Conservation (phyloP, 2,329 filamentous ascomycete species). For the Colletotrichum theobromicola region DNA sequence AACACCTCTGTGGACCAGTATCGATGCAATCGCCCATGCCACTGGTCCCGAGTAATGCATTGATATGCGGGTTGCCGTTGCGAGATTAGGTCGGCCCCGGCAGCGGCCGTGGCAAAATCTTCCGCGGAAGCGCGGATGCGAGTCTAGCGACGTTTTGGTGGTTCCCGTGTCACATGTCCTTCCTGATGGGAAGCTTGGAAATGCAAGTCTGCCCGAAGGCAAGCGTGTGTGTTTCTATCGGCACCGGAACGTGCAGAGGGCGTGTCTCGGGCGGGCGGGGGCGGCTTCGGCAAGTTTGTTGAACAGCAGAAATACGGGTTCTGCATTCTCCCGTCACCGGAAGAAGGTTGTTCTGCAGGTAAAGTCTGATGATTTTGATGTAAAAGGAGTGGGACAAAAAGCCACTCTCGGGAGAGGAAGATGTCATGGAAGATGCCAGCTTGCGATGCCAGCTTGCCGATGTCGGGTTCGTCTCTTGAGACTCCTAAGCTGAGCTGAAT, state of each 20-base stretch:
- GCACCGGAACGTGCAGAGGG: background rate
- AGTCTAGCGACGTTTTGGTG: background rate
- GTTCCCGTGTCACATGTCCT: background rate
- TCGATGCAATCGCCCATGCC: conserved; percentile 3
- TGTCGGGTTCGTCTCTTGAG: background rate
- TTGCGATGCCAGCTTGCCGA: background rate
- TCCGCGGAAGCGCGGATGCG: background rate
- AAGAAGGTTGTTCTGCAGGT: background rate
- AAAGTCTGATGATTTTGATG: background rate
- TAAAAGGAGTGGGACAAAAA: background rate
- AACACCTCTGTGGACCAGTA: background rate
- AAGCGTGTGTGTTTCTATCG: no score
- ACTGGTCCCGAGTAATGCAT: background rate
- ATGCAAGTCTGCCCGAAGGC: background rate
- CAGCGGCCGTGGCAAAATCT: background rate
- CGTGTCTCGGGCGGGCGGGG: background rate
- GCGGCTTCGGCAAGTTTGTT: background rate
- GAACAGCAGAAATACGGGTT: background rate
- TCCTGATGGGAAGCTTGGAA: background rate
- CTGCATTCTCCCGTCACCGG: background rate
- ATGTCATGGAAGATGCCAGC: background rate
- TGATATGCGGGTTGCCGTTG: background rate
- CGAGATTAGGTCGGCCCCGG: background rate
- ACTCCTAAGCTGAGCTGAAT: background rate
- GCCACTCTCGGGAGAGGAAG: background rate